Evolutionary conservation across 2,329 filamentous ascomycete genomes (phyloP).

Genomic region (Ophiostoma populinum): DNA sequence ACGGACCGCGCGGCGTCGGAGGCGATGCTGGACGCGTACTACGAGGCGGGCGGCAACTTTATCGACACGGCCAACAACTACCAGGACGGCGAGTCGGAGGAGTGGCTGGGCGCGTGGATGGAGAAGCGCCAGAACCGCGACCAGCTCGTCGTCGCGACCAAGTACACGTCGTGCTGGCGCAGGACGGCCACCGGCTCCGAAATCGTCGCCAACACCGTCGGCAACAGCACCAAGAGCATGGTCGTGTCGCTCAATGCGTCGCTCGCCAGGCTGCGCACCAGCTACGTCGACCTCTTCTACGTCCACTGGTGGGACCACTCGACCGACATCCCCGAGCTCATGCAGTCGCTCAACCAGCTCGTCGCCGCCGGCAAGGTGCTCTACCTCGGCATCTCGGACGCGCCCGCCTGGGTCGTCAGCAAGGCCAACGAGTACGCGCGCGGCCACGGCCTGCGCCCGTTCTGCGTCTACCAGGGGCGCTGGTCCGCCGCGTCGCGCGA

Average conservation of each 20-base stretch:
- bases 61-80: conserved; percentile 58
- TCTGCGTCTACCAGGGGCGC: conserved; percentile 46
- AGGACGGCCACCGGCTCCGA: conserved; percentile 19
- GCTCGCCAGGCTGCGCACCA: conserved; percentile 43
- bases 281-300: conserved; percentile 48
- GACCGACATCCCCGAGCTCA: conserved; percentile 36
- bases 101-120: conserved; percentile 58
- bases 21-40: conserved; percentile 48
- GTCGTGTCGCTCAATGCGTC: conserved; percentile 36
- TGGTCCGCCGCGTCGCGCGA: conserved; percentile 49
- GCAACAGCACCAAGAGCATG: conserved; percentile 46
- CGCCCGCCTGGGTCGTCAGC: conserved; percentile 37
- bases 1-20: conserved; percentile 47
- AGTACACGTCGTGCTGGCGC: conserved; percentile 44
- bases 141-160: conserved; percentile 54
- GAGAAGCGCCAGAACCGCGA: conserved; percentile 44
- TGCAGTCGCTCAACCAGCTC: conserved; percentile 38
- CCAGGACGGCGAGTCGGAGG: conserved; percentile 41
- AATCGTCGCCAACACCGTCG: conserved; percentile 34
- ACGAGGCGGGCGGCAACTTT: conserved; percentile 47
- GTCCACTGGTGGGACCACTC: conserved; percentile 41
- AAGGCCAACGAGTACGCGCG: conserved; percentile 41
- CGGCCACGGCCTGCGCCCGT: conserved; percentile 38
- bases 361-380: conserved; percentile 36
- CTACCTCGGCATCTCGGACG: conserved; percentile 40